Conservation (phyloP, 345 rosid species). For the Lumnitzera racemosa region DNA sequence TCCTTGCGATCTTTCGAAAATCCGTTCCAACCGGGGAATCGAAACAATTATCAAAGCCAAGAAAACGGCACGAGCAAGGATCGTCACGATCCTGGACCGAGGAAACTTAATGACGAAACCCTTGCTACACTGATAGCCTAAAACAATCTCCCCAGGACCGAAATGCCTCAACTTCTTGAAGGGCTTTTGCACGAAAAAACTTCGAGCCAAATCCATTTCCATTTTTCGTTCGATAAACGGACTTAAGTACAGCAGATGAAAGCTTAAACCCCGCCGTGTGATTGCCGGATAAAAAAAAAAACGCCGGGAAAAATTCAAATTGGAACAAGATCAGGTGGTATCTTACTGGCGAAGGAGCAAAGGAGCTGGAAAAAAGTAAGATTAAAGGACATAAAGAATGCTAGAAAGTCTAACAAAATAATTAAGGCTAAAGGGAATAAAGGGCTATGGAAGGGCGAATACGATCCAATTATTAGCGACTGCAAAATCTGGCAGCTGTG, state of each 20-base stretch:
- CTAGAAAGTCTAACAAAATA: background rate
- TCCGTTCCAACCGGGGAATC: slow-evolving; percentile 22
- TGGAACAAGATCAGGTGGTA: slow-evolving; percentile 8
- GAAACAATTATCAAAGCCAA: slow-evolving; percentile 37
- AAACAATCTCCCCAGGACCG: slow-evolving; percentile 1
- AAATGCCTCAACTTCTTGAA: slow-evolving; percentile 14
- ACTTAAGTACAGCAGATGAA: too few relatives aligned
- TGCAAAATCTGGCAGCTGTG: slow-evolving; percentile 79
- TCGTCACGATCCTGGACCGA: slow-evolving; percentile 21
- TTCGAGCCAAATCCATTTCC: slow-evolving; percentile 31
- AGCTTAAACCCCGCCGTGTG: background rate
- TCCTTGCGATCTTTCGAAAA: slow-evolving; percentile 4
- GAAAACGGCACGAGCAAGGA: slow-evolving; percentile 30
- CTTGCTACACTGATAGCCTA: slow-evolving; percentile 4
- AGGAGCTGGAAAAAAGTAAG: slow-evolving; percentile 11
- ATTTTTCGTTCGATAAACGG: slow-evolving; percentile 8
- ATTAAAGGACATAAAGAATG: slow-evolving; percentile 7
- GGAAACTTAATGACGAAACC: slow-evolving; percentile 34
- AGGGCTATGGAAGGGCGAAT: background rate
- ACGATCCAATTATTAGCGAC: slow-evolving; percentile 38
- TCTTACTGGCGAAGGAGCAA: slow-evolving; percentile 12
- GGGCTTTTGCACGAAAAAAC: slow-evolving; percentile 22
- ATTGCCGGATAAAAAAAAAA: background rate
- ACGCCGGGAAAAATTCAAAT: background rate
- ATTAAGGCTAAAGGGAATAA: background rate